Percentiles rank a stretch among this genome's conserved stretches.
These are phyloP conservation scores for Solanum habrochaites DNA, from an alignment of 257 asterid genomes.

Conservation along the genomic window DNA sequence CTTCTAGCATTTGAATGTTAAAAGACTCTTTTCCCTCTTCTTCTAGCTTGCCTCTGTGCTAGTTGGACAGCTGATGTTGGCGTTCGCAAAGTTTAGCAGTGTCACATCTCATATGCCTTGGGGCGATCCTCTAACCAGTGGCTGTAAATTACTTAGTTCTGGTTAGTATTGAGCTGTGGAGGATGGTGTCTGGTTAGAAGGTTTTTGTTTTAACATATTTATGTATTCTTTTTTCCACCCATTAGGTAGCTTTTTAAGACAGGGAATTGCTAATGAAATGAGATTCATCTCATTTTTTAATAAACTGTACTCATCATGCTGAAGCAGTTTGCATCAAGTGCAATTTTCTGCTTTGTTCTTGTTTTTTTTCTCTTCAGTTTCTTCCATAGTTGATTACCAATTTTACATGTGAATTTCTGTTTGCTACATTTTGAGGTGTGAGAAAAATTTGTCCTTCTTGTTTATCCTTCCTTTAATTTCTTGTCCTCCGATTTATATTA, in stretches of 20 bases:
- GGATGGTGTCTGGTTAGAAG: neutral
- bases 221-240: neutral
- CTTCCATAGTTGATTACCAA: neutral
- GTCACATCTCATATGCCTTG: neutral
- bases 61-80: neutral
- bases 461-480: neutral
- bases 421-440: neutral
- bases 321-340: neutral
- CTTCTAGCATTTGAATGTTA: neutral
- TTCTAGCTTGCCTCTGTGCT: neutral
- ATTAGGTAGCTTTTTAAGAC: neutral
- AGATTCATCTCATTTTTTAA: neutral
- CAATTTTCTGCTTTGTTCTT: neutral
- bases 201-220: neutral
- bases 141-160: constrained; percentile 21
- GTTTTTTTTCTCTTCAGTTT: neutral
- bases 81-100: neutral
- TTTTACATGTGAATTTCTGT: neutral
- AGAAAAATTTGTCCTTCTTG: neutral
- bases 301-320: neutral
- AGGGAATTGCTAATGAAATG: neutral
- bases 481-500: neutral
- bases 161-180: neutral
- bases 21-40: neutral
- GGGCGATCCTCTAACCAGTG: neutral